A percentile compares a stretch with the other conserved stretches of the same genome.
Evolutionary conservation across 345 rosid species (phyloP).

Genomic region (Microcos paniculata): DNA sequence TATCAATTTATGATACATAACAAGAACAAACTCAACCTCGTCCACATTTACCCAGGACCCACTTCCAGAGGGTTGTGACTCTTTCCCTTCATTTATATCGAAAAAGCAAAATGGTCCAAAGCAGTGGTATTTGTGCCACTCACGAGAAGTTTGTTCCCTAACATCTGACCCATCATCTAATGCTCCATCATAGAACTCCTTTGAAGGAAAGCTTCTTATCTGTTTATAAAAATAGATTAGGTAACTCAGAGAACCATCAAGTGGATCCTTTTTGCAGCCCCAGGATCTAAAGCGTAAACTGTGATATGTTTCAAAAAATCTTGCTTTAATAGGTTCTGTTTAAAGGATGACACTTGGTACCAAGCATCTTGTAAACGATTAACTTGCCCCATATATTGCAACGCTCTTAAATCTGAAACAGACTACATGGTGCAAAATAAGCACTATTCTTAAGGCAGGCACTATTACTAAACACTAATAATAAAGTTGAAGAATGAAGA

Average conservation of each 20-base stretch:
- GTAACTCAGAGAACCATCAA: not conserved
- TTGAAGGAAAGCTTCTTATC: conserved; percentile 93
- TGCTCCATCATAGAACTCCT: conserved; percentile 71
- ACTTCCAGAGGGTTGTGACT: conserved; percentile 81
- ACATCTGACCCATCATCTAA: conserved; percentile 82
- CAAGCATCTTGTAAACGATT: no score
- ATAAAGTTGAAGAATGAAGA: not conserved
- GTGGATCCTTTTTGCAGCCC: not conserved
- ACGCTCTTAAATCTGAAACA: not conserved
- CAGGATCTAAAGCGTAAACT: not conserved
- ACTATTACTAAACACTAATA: not conserved
- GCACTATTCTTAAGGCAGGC: not conserved
- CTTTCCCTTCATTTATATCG: conserved; percentile 79
- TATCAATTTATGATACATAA: conserved; percentile 76
- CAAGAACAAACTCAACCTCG: conserved; percentile 84
- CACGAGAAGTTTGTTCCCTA: conserved; percentile 61
- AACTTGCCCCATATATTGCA: not conserved
- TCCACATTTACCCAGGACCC: conserved; percentile 79
- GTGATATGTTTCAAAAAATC: not conserved
- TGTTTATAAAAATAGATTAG: conserved; percentile 25
- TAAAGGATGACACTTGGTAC: no score
- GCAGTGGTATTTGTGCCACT: conserved; percentile 78
- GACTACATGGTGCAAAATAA: not conserved
- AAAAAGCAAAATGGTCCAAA: conserved; percentile 96
- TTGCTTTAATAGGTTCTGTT: no score